Base-by-base conservation (phyloP, 768 basidiomycete species). In the Xerocomellus amylosporus region DNA sequence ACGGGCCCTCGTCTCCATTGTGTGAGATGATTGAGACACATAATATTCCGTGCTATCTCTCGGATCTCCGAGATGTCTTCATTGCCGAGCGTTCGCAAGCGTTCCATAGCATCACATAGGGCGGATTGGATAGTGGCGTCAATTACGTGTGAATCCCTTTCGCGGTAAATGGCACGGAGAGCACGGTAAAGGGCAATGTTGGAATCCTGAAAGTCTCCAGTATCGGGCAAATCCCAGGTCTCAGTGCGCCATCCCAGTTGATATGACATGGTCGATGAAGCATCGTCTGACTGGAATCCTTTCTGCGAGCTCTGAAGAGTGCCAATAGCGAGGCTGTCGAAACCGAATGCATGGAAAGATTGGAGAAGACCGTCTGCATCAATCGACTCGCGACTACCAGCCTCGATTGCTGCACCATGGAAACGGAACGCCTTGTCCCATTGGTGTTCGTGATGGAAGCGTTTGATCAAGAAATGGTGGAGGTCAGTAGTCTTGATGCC, bases 241-340 rank as follows among this genome's bases (percentile, higher is more conserved):
- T 89, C 91, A 0, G 94, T 96, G 43, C 95, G 80, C 97, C 97
- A 98, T 15, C 90, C 97, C 1, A 98, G 76, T 38, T 84, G 80
- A 69, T 93, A 94, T 33, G 76, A 81, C 75, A 90, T 79, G 41
- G 76, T 74, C 0, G 81, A 72, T 15, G 77, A 66, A 24, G 56
- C 62, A 14, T 57, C 65, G 50, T 56, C 64, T 39, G 61, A 62
- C 28, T 44, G 71, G 57, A 54, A 64, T 40, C 64, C 64, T n/a
- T 73, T 70, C 14, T 74, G 72, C 0, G 73, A 72, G 38, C 66
- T 72, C 40, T 83, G 80, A 14, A 88, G 71, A 7, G 88, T 79
- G 24, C 79, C 76, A 60, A 90, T 81, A 8, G 97, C 96, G n/a
- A 98, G 81, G 34, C 79, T 82, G 67, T 94, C 81, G 70, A 98